phyloP scores from a whole-genome alignment of 1,284 basidiomycete genomes.

The Ganoderma leucocontextum region DNA sequence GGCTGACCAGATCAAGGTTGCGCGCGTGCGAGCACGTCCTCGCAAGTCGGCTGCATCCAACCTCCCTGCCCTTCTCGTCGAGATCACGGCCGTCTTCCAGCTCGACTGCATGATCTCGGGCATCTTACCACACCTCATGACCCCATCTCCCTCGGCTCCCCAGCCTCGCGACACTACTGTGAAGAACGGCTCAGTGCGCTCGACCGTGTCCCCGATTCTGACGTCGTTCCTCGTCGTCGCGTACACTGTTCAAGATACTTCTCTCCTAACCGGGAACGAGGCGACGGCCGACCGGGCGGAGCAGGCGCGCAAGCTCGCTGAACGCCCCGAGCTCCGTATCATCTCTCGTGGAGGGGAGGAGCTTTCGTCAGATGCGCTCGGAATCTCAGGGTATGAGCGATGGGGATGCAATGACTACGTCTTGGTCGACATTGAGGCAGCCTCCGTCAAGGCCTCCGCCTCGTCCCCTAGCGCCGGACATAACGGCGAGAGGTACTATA shows the following conservation, averaged over 20 bases:
- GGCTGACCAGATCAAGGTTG: conserved; percentile 95
- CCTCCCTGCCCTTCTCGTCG: conserved; percentile 70
- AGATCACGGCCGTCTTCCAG: conserved; percentile 92
- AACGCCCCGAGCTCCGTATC: conserved; percentile 92
- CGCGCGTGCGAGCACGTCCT: conserved; percentile 76
- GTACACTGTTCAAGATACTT: conserved; percentile 78
- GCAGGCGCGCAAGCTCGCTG: conserved; percentile 83
- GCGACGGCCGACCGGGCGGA: conserved; percentile 73
- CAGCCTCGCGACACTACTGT: conserved; percentile 28
- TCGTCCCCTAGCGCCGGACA: conserved; percentile 37
- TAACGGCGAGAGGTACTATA: conserved; percentile 60
- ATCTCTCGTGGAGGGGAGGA: conserved; percentile 92
- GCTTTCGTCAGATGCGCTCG: conserved; percentile 86
- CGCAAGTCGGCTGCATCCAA: conserved; percentile 53
- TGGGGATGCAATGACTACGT: conserved; percentile 96
- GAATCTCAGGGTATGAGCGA: conserved; percentile 79
- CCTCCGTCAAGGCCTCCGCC: conserved; percentile 14
- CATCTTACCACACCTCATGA: conserved; percentile 79
- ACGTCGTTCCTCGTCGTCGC: conserved; percentile 88
- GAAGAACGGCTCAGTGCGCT: conserved; percentile 32
- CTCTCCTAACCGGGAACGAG: conserved; percentile 63
- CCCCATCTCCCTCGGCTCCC: conserved; percentile 38
- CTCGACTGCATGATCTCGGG: conserved; percentile 97
- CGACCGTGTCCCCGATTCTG: conserved; percentile 44
- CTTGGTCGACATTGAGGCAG: conserved; percentile 56